Evolutionary conservation across 2,329 filamentous ascomycete genomes (phyloP), one percentile per base, ranked within the genome.

Genomic region (Gnomoniopsis sp.): DNA sequence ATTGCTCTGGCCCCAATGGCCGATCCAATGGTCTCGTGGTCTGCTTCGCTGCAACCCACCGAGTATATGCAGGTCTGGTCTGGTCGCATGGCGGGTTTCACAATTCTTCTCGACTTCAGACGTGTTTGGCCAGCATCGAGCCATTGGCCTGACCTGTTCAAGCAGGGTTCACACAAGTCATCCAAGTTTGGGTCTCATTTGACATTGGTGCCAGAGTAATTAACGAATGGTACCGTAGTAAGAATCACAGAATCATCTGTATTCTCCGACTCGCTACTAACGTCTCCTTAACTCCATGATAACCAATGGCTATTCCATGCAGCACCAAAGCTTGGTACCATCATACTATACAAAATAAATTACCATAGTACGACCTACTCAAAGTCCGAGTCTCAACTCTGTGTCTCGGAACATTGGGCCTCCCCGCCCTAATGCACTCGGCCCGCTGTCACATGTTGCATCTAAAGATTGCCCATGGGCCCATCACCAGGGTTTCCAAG

Each of bases 61-160:
- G 12, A 41, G 36, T n/a, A 4, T 11, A 12, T 41, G 36, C 17
- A 14, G 17, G 36, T 6, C 6, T 11, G 36, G 36, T 30, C 26
- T 30, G 26, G 26, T 30, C 8, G 26, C 26, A 30, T 30, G 17
- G 43, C 50, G 30, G 36, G 57, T 59, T 59, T 59, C 57, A 59
- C 36, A 51, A 30, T 55, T 22, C 36, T 33, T 21, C 34, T 55
- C 51, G 46, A 43, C 51, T 22, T 52, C 57, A 59, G 46, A 55
- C 57, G 33, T 51, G 47, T 59, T 55, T 55, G 57, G 57, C 50
- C 51, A 19, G 53, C 53, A 41, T 41, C 36, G 36, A 41, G 12
- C 36, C 12, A 12, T 41, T 15, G 36, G 12, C 26, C 26, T 30
- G 26, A 30, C 26, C 26, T 8, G 36, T 41, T 14, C 36, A 41